Conservation (phyloP, 257 asterid species). For the Solanum infundibuliforme region DNA sequence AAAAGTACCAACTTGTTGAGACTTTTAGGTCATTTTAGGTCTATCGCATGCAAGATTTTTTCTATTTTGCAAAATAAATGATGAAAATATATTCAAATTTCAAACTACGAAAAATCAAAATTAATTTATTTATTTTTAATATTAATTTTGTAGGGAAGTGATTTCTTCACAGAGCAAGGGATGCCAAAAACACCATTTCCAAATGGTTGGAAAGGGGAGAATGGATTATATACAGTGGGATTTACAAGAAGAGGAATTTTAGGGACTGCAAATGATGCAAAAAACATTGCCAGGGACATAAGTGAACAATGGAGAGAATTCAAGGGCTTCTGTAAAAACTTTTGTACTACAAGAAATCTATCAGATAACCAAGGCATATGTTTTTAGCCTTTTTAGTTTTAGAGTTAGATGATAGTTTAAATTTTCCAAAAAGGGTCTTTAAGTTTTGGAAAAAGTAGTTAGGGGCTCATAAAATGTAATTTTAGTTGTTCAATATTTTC, state of each 20-base stretch:
- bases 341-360: not conserved
- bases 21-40: not conserved
- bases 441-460: not conserved
- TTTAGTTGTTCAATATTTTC: not conserved
- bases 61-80: not conserved
- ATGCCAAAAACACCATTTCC: conserved; percentile 79
- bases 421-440: not conserved
- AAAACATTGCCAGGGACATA: conserved; percentile 49
- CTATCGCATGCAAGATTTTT: not conserved
- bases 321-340: conserved; percentile 4
- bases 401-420: not conserved
- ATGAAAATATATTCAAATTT: not conserved
- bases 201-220: conserved; percentile 78
- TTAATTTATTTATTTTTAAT: not conserved
- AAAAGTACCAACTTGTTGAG: not conserved
- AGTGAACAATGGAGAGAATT: conserved; percentile 40
- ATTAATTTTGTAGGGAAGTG: conserved; percentile 33
- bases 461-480: not conserved
- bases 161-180: conserved; percentile 69
- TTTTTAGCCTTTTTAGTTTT: not conserved
- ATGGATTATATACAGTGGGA: conserved; percentile 78
- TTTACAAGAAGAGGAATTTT: conserved; percentile 80
- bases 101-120: no score
- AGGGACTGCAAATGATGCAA: conserved; percentile 69
- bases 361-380: conserved; percentile 1